Evolutionary conservation across 2,329 filamentous ascomycete species (phyloP), one percentile per base, ranked within the genome.

Genomic region (Pseudocercospora fijiensis): DNA sequence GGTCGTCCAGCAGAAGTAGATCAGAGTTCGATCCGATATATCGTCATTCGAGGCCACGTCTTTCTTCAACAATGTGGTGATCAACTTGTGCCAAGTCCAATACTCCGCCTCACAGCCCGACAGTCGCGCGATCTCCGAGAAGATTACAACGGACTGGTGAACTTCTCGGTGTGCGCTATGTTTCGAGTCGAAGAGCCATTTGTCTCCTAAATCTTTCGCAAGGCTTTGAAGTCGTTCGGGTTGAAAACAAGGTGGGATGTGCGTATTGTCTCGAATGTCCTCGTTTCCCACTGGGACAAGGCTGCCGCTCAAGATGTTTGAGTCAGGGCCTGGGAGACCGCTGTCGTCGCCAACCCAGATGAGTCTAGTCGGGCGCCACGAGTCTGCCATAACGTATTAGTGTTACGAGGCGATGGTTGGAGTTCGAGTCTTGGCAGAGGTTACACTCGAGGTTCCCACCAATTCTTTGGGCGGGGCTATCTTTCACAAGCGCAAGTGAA

Each of bases 311-410:
- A 60, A 26, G 26, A 52, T 60, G 9, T 16, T 33, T 8, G 41
- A 51, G 16, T 13, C 20, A 18, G 27, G 22, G 10, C 30, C 18
- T 8, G 58, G 24, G 24, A 60, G 58, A 5, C 58, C 43, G 43
- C 28, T 37, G 6, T 60, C 58, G 20, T 60, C 58, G 43, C 58
- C 58, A 7, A 60, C 47, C 58, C 58, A 60, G 41, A 60, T 52
- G 26, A 60, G 45, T 24, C 33, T 49, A 10, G 30, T 30, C 8
- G 58, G 58, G 22, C 16, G 16, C 58, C 58, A 60, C 9, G 30
- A 43, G 20, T 18, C 55, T 37, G 20, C 30, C 55, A 57, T 57
- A 18, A 8, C 43, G n/a, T 26, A 18, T 57, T 22, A 41, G 27
- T 37, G 24, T 27, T 30, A n/a, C 18, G 22, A n/a, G 26, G 13